These are phyloP conservation scores for Cynara cardunculus DNA, from an alignment of 129 eudicot species.

Conservation along the genomic window DNA sequence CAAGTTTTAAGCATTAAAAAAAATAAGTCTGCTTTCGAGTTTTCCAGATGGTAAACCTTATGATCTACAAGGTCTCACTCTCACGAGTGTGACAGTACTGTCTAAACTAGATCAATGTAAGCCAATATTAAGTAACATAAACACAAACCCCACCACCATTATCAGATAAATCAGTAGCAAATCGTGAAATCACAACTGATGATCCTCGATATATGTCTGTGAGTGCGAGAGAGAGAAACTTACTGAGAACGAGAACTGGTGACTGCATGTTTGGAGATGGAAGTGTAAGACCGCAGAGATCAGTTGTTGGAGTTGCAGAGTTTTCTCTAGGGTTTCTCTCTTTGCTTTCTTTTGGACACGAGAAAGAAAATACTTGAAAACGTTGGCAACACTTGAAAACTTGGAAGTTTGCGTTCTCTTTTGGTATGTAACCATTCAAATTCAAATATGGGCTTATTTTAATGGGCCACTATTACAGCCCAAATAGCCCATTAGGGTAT, in stretches of 20 bases:
- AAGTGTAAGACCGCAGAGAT: slow-evolving; percentile 6
- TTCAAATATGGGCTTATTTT: neutral
- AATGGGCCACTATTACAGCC: neutral
- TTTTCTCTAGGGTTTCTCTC: slow-evolving; percentile 28
- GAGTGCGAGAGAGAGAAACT: slow-evolving; percentile 12
- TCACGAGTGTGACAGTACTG: neutral
- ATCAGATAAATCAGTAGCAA: neutral
- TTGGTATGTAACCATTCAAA: neutral
- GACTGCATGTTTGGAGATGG: slow-evolving; percentile 44
- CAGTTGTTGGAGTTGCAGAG: slow-evolving; percentile 20
- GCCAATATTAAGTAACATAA: neutral
- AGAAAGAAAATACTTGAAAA: slow-evolving; percentile 13
- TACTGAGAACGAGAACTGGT: slow-evolving; percentile 79
- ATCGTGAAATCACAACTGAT: slow-evolving; percentile 14
- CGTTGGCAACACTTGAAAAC: neutral
- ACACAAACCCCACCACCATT: neutral
- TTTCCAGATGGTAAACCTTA: slow-evolving; percentile 9
- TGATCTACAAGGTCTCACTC: neutral
- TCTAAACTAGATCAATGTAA: slow-evolving; percentile 16
- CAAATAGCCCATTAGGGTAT: neutral
- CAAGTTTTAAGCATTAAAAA: neutral
- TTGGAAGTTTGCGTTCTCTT: neutral
- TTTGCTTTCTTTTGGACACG: slow-evolving; percentile 7
- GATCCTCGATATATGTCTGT: neutral
- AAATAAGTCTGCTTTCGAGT: neutral